Conservation (phyloP, 2,329 filamentous ascomycete genomes). For the Fusarium beomiforme region DNA sequence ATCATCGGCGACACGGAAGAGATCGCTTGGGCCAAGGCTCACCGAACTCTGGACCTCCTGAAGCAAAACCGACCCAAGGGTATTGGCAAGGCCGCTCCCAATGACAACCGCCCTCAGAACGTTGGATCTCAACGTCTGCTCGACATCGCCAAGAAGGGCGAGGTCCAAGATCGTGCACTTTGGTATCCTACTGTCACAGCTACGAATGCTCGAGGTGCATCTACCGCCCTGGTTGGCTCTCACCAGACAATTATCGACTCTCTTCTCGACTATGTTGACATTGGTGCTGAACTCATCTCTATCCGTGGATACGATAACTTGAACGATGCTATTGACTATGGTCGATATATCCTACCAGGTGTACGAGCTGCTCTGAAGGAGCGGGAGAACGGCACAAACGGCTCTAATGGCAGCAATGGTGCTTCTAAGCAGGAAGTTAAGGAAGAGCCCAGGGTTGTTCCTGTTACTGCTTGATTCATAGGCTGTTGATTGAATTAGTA, state of each 20-base stretch:
- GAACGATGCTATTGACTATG: conserved; percentile 69
- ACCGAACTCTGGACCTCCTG: conserved; percentile 63
- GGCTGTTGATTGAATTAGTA: neutral
- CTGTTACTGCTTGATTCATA: neutral
- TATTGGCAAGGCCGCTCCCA: conserved; percentile 40
- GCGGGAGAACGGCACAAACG: conserved; percentile 31
- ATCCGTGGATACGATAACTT: conserved; percentile 71
- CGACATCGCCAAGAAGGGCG: conserved; percentile 64
- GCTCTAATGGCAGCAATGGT: conserved; percentile 7
- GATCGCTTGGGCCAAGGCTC: conserved; percentile 69
- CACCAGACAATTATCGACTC: conserved; percentile 63
- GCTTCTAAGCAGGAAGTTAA: neutral
- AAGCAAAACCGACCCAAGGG: conserved; percentile 54
- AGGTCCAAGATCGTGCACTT: conserved; percentile 69
- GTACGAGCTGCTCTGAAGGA: conserved; percentile 54
- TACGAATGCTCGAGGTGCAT: conserved; percentile 67
- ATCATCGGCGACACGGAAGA: conserved; percentile 70
- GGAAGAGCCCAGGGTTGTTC: neutral
- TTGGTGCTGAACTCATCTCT: conserved; percentile 66
- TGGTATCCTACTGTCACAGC: conserved; percentile 72
- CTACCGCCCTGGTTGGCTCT: conserved; percentile 67
- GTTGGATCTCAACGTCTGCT: conserved; percentile 67
- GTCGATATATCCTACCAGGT: conserved; percentile 62
- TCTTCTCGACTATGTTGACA: conserved; percentile 65
- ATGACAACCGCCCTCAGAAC: conserved; percentile 58